Conservation (phyloP, 331 rosid species). For the Malus hybrid region DNA sequence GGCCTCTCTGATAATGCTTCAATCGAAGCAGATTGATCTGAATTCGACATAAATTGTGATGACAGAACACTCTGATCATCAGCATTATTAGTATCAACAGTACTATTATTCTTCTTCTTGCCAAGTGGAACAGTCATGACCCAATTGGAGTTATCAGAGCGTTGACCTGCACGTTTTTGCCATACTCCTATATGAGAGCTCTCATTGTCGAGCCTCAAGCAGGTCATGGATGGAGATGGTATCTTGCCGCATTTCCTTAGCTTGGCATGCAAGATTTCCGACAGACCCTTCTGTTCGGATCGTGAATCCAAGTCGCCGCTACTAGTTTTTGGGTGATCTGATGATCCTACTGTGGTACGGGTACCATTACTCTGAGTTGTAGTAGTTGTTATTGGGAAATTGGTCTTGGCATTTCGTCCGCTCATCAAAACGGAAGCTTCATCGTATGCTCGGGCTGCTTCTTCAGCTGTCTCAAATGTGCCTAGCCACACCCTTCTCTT, state of each 20-base stretch:
- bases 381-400: conserved; percentile 10
- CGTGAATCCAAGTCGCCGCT: background rate
- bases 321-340: background rate
- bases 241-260: conserved; percentile 61
- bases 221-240: conserved; percentile 74
- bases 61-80: background rate
- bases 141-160: conserved; percentile 63
- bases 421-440: conserved; percentile 29
- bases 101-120: conserved; percentile 11
- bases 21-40: background rate
- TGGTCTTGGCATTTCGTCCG: conserved; percentile 27
- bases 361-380: background rate
- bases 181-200: conserved; percentile 75
- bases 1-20: background rate
- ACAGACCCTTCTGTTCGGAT: conserved; percentile 24
- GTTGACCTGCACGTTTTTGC: conserved; percentile 78
- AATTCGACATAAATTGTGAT: background rate
- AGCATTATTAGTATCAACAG: background rate
- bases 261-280: conserved; percentile 66
- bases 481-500: conserved; percentile 35
- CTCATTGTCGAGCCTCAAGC: conserved; percentile 75
- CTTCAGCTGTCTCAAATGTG: conserved; percentile 30
- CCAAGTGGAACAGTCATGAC: conserved; percentile 60
- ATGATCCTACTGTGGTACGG: background rate
- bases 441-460: conserved; percentile 30